Evolutionary conservation across 441 rosid species (phyloP).

Genomic region (Lepidium campestre): DNA sequence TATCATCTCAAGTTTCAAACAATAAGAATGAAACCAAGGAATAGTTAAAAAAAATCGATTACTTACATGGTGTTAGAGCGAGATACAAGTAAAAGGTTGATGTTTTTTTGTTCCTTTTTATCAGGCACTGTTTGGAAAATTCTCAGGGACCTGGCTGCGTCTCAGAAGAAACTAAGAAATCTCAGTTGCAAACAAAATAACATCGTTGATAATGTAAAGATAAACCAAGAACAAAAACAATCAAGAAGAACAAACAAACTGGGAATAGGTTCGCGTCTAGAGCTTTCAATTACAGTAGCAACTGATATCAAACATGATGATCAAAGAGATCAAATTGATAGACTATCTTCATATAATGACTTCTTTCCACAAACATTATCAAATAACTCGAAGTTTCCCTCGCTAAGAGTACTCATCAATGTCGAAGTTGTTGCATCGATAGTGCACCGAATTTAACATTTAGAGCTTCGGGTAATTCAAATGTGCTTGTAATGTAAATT

Average conservation of each 20-base stretch:
- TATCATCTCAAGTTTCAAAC: slow-evolving; percentile 2
- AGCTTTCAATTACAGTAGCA: neutral
- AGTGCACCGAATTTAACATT: neutral
- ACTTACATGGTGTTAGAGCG: slow-evolving; percentile 73
- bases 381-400: neutral
- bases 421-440: too few species aligned
- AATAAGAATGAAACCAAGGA: neutral
- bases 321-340: neutral
- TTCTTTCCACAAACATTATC: neutral
- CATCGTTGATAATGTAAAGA: neutral
- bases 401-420: too few species aligned
- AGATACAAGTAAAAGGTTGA: slow-evolving; percentile 79
- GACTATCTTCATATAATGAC: neutral
- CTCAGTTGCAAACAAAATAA: neutral
- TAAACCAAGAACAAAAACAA: neutral
- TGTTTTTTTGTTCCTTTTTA: slow-evolving; percentile 66
- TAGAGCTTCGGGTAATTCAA: neutral
- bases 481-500: neutral
- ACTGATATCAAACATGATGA: neutral
- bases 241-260: neutral
- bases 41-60: too few species aligned
- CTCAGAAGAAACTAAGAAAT: slow-evolving; percentile 2
- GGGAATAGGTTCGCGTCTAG: neutral
- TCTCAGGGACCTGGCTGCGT: slow-evolving; percentile 88
- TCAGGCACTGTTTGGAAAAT: slow-evolving; percentile 66